Conservation (phyloP, 2,329 filamentous ascomycete species). For the Graphilbum ipis-grandicollis region DNA sequence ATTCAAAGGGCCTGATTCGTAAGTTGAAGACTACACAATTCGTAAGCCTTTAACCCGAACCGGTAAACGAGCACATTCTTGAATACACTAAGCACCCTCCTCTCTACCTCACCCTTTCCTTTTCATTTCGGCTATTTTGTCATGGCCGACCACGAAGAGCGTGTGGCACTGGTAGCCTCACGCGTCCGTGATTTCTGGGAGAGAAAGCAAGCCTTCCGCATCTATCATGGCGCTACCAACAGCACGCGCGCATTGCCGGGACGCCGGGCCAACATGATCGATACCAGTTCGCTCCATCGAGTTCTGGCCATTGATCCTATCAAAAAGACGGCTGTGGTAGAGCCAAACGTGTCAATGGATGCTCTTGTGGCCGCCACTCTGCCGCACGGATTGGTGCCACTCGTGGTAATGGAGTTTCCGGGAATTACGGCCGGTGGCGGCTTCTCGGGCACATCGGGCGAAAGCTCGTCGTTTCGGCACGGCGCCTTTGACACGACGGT, state of each 20-base stretch:
- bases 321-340: conserved; percentile 38
- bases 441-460: conserved; percentile 48
- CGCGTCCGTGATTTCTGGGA: conserved; percentile 26
- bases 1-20: too few species aligned
- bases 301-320: conserved; percentile 41
- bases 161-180: conserved; percentile 24
- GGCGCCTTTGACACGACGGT: conserved; percentile 50
- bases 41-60: too few species aligned
- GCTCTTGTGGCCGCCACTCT: conserved; percentile 39
- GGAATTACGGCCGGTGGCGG: conserved; percentile 53
- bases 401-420: conserved; percentile 55
- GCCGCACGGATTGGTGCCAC: conserved; percentile 36
- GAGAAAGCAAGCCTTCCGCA: conserved; percentile 41
- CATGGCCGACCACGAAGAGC: conserved; percentile 26
- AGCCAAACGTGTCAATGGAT: conserved; percentile 56
- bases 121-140: too few species aligned
- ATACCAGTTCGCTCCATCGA: conserved; percentile 46
- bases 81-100: too few species aligned
- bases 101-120: too few species aligned
- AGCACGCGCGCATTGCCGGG: conserved; percentile 45
- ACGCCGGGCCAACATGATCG: conserved; percentile 37
- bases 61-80: too few species aligned
- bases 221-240: conserved; percentile 63
- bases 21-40: too few species aligned
- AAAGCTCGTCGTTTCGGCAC: conserved; percentile 48